A percentile compares a stretch with the other conserved stretches of the same genome.
Evolutionary conservation across 1,139 yeast genomes (phyloP).

Genomic region (Kodamaea sp.): DNA sequence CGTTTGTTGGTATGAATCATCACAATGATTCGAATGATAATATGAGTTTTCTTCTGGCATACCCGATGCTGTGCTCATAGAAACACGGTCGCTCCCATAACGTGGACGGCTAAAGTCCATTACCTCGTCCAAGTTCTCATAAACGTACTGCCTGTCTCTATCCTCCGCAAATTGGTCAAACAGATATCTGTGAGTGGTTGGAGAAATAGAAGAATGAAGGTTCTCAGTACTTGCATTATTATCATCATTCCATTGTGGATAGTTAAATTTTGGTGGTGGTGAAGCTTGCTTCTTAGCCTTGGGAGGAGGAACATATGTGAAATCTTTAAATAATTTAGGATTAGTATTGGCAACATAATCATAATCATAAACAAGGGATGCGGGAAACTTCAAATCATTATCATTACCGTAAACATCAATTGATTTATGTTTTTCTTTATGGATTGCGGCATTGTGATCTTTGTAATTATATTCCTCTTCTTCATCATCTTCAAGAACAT

Average conservation of each 20-base stretch:
- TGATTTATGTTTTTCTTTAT: conserved; percentile 6
- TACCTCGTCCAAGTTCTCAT: conserved; percentile 15
- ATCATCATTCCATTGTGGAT: conserved; percentile 22
- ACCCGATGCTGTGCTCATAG: conserved; percentile 1
- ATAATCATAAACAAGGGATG: conserved; percentile 46
- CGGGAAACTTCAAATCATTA: conserved; percentile 21
- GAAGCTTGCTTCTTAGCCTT: conserved; percentile 4
- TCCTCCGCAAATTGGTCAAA: conserved; percentile 1
- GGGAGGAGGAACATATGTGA: conserved; percentile 29
- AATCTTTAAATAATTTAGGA: conserved; percentile 40
- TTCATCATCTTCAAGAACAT: conserved; percentile 1
- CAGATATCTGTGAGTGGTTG: conserved; percentile 5
- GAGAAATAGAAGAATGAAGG: conserved; percentile 1
- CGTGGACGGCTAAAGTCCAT: not conserved
- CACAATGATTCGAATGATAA: conserved; percentile 10
- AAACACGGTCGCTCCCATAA: not conserved
- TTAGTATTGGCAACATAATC: conserved; percentile 37
- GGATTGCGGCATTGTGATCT: not conserved
- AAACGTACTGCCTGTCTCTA: conserved; percentile 13
- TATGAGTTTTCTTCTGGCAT: no score
- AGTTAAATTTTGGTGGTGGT: conserved; percentile 22
- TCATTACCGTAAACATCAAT: conserved; percentile 15
- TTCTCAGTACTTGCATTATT: conserved; percentile 3
- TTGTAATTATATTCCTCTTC: not conserved
- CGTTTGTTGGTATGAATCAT: conserved; percentile 18